phyloP scores from a whole-genome alignment of 1,139 yeast genomes.

The Taphrina confusa region DNA sequence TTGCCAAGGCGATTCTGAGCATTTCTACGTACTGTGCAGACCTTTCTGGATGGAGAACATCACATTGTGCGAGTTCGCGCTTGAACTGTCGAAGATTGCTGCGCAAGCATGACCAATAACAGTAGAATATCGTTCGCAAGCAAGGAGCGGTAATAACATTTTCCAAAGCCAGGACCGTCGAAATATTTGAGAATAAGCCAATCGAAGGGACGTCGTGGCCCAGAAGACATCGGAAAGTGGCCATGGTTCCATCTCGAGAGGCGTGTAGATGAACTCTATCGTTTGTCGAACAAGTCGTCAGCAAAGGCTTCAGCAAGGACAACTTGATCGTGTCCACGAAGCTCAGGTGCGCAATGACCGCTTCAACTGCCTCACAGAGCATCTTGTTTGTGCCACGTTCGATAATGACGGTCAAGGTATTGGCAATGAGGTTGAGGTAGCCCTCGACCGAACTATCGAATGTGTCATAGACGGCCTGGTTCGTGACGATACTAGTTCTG shows the following conservation, averaged over 20 bases:
- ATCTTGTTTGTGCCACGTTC: conserved; percentile 5
- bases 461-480: neutral
- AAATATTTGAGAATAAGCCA: neutral
- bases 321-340: conserved; percentile 7
- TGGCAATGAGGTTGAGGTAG: conserved; percentile 3
- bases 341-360: neutral
- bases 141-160: neutral
- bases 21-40: neutral
- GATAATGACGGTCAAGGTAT: neutral
- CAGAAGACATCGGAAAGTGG: neutral
- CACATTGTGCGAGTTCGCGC: neutral
- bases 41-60: neutral
- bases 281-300: neutral
- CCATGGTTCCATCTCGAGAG: neutral
- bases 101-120: conserved; percentile 8
- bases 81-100: neutral
- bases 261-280: neutral
- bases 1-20: neutral
- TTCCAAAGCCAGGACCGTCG: conserved; percentile 5
- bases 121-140: neutral
- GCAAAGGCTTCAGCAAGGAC: neutral
- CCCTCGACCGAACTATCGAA: conserved; percentile 4
- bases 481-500: neutral
- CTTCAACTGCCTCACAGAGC: conserved; percentile 11
- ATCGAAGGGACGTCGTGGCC: conserved; percentile 4